These are phyloP conservation scores for Eimeria maxima DNA, from an alignment of 169 alveolate genomes.

Conservation along the genomic window DNA sequence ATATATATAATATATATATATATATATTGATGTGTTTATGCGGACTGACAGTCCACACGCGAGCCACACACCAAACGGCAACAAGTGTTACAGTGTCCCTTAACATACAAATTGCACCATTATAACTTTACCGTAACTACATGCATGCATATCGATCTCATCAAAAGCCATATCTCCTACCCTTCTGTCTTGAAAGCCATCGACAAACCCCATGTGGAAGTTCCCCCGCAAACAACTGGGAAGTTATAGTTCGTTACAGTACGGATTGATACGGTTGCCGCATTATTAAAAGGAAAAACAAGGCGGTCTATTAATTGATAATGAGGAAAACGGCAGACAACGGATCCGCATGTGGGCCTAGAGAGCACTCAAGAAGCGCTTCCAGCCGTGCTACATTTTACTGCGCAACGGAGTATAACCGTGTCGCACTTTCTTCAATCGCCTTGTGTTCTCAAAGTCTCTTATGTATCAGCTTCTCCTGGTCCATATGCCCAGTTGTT, in stretches of 20 bases:
- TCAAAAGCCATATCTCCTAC: background rate
- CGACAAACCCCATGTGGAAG: background rate
- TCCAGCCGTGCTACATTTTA: background rate
- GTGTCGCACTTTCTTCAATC: background rate
- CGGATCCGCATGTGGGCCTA: background rate
- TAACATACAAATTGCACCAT: too few relatives aligned
- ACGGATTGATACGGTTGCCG: too few relatives aligned
- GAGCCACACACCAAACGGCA: too few relatives aligned
- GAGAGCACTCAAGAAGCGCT: background rate
- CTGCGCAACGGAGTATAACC: background rate
- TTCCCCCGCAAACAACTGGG: background rate
- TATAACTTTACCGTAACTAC: background rate
- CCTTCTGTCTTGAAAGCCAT: background rate
- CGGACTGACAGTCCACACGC: too few relatives aligned
- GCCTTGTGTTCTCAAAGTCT: background rate
- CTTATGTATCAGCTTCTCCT: background rate
- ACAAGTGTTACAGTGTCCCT: too few relatives aligned
- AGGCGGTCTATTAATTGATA: background rate
- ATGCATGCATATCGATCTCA: background rate
- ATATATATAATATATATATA: too few relatives aligned
- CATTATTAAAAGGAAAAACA: too few relatives aligned
- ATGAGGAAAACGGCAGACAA: background rate
- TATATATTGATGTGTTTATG: too few relatives aligned
- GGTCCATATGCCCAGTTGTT: background rate
- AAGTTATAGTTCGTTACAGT: too few relatives aligned